phyloP scores from a whole-genome alignment of 164 flowering plant species.

The Vitis rupestris region DNA sequence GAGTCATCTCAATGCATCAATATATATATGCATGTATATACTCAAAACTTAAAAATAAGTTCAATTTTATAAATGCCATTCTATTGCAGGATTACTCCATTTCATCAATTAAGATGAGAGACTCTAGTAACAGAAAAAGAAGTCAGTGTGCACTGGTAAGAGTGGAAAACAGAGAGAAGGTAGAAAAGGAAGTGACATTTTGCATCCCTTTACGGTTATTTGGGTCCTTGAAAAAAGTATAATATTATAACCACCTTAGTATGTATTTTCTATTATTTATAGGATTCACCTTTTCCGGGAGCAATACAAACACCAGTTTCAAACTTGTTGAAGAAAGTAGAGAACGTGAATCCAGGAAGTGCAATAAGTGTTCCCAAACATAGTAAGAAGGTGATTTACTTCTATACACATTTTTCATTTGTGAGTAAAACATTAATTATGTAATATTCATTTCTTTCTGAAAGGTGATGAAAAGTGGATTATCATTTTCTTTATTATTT shows the following conservation, averaged over 20 bases:
- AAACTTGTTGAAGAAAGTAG: constrained; percentile 58
- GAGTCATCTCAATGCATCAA: no score
- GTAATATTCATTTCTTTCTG: neutral
- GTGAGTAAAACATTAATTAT: neutral
- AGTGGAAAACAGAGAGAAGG: constrained; percentile 40
- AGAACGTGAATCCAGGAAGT: constrained; percentile 49
- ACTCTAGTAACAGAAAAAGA: constrained; percentile 41
- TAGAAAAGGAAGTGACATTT: constrained; percentile 13
- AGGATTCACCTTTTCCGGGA: constrained; percentile 49
- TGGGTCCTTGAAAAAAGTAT: neutral
- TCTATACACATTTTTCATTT: neutral
- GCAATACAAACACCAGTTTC: constrained; percentile 64
- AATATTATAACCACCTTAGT: neutral
- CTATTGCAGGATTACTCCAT: constrained; percentile 60
- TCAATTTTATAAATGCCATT: neutral
- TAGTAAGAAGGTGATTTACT: constrained; percentile 65
- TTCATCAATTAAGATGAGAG: constrained; percentile 58
- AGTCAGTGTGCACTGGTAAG: constrained; percentile 27
- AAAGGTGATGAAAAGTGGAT: neutral
- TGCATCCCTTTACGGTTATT: neutral
- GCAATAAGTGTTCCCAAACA: constrained; percentile 61
- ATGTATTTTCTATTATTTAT: constrained; percentile 12
- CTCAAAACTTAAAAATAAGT: neutral
- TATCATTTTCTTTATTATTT: neutral
- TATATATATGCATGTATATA: neutral